These are phyloP conservation scores for Raffaelea arxii DNA, from an alignment of 2,329 filamentous ascomycete species.

Conservation along the genomic window DNA sequence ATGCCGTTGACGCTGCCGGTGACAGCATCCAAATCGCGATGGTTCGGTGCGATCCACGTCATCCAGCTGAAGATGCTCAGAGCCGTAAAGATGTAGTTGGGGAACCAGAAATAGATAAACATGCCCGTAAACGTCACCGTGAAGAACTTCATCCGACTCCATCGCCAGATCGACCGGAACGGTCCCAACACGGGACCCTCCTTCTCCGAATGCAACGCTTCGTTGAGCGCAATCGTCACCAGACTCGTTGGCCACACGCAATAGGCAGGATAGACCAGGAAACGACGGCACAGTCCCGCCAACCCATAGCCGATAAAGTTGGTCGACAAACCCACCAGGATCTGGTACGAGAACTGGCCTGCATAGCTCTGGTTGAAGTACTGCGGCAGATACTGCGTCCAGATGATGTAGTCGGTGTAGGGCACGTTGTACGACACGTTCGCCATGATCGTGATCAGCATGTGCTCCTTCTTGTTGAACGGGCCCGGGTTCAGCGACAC, in stretches of 20 bases:
- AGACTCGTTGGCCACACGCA: constrained; percentile 42
- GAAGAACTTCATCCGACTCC: constrained; percentile 29
- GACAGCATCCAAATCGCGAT: constrained; percentile 20
- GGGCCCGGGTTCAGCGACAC: constrained; percentile 45
- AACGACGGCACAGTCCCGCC: constrained; percentile 37
- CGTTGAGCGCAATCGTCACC: constrained; percentile 35
- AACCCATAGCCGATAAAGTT: constrained; percentile 48
- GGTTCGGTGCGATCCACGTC: constrained; percentile 39
- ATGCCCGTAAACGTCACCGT: constrained; percentile 31
- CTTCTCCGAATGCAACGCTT: constrained; percentile 33
- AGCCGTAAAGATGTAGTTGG: constrained; percentile 36
- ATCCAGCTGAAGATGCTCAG: constrained; percentile 41
- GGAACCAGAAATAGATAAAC: constrained; percentile 43
- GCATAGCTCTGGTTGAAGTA: constrained; percentile 28
- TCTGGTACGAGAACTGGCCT: constrained; percentile 29
- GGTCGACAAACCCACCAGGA: constrained; percentile 38
- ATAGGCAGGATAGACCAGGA: constrained; percentile 40
- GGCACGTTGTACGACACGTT: constrained; percentile 43
- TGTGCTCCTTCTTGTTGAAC: constrained; percentile 51
- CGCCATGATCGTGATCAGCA: constrained; percentile 50
- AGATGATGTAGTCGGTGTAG: constrained; percentile 40
- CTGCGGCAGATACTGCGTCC: constrained; percentile 28
- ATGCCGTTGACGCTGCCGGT: constrained; percentile 24
- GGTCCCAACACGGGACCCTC: constrained; percentile 20
- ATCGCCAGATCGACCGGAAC: constrained; percentile 32